These are phyloP conservation scores for Phytophthora cactorum DNA, from an alignment of 352 stramenopile genomes.

Conservation along the genomic window DNA sequence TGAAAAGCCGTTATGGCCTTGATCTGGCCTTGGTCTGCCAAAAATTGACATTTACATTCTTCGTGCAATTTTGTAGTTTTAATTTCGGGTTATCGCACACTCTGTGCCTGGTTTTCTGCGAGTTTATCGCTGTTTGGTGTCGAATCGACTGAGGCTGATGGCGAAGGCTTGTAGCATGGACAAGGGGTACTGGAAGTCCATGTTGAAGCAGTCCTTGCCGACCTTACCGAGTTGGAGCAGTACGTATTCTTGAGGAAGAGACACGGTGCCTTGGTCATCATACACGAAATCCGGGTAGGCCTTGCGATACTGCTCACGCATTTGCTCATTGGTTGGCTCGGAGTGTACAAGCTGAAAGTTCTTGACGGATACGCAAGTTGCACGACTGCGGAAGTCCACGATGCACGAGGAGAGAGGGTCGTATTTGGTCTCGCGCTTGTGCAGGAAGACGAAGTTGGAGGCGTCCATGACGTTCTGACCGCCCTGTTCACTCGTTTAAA, in stretches of 20 bases:
- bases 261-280: constrained; percentile 86
- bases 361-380: constrained; percentile 91
- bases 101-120: neutral
- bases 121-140: constrained; percentile 84
- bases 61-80: neutral
- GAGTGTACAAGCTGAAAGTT: constrained; percentile 94
- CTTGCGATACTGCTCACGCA: constrained; percentile 76
- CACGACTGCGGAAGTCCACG: constrained; percentile 92
- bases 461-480: constrained; percentile 83
- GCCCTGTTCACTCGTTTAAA: constrained; percentile 41
- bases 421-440: constrained; percentile 91
- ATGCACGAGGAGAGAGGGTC: constrained; percentile 92
- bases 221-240: constrained; percentile 89
- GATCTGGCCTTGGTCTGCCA: neutral
- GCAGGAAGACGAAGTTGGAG: constrained; percentile 82
- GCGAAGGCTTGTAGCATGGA: constrained; percentile 93
- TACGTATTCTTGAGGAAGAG: constrained; percentile 80
- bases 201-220: constrained; percentile 94
- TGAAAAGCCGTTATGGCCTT: constrained; percentile 27
- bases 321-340: constrained; percentile 69
- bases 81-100: neutral
- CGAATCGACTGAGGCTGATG: constrained; percentile 92
- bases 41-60: neutral
- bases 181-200: constrained; percentile 94
- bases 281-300: constrained; percentile 77